Conservation (phyloP, 768 basidiomycete species). For the Amanita molliuscula region DNA sequence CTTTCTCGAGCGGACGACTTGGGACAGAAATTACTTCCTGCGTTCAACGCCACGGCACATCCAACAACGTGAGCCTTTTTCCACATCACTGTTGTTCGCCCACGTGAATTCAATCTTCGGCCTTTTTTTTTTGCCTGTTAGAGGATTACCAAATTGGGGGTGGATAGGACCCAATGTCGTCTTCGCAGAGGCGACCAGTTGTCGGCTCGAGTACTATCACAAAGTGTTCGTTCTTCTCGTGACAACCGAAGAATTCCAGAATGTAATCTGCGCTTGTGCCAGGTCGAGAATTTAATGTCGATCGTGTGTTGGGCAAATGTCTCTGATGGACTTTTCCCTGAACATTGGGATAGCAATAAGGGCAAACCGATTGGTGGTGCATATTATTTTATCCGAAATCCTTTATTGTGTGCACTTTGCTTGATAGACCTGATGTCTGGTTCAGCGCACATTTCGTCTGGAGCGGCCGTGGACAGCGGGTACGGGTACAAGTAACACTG, state of each 20-base stretch:
- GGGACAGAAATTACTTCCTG: slow-evolving; percentile 49
- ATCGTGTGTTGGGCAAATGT: slow-evolving; percentile 21
- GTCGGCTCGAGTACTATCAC: slow-evolving; percentile 41
- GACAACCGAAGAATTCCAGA: too few relatives aligned
- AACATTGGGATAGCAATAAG: slow-evolving; percentile 17
- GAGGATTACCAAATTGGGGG: slow-evolving; percentile 21
- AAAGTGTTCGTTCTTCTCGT: slow-evolving; percentile 11
- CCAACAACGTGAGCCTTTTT: slow-evolving; percentile 29
- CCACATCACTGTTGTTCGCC: neutral
- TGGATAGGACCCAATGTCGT: slow-evolving; percentile 19
- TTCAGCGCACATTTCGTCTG: slow-evolving; percentile 32
- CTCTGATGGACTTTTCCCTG: slow-evolving; percentile 24
- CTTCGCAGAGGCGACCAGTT: slow-evolving; percentile 34
- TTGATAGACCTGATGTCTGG: slow-evolving; percentile 14
- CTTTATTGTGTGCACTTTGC: neutral
- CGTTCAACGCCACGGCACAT: slow-evolving; percentile 48
- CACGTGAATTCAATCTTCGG: neutral
- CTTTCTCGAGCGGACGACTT: slow-evolving; percentile 58
- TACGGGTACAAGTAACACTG: slow-evolving; percentile 29
- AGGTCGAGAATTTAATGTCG: slow-evolving; percentile 29
- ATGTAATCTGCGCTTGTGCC: neutral
- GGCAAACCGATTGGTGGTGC: slow-evolving; percentile 17
- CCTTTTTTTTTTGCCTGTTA: slow-evolving; percentile 7
- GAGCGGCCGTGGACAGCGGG: slow-evolving; percentile 50
- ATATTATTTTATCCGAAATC: slow-evolving; percentile 1